Conservation (phyloP, 805 yeast species). For the Nakazawaea anatomiae region DNA sequence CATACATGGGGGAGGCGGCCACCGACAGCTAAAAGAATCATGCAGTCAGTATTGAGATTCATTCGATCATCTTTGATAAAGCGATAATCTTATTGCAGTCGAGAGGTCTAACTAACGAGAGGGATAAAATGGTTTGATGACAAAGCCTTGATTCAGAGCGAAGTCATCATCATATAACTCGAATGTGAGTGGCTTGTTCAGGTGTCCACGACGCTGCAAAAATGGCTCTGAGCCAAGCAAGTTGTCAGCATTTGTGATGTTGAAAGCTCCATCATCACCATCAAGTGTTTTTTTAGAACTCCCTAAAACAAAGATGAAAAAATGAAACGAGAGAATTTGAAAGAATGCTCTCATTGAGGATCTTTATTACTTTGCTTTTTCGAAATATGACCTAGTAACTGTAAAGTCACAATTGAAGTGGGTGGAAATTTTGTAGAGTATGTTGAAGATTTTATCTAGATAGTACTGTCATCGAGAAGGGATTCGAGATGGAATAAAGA, state of each 20-base stretch:
- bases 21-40: slow-evolving; percentile 21
- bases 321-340: background rate
- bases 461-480: no score
- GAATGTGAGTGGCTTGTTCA: slow-evolving; percentile 9
- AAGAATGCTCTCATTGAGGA: background rate
- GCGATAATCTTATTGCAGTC: background rate
- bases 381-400: background rate
- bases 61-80: background rate
- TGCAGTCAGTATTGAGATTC: background rate
- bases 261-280: background rate
- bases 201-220: slow-evolving; percentile 11
- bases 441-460: background rate
- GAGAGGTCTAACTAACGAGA: slow-evolving; percentile 11
- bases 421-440: no score
- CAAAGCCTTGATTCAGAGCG: slow-evolving; percentile 6
- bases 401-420: background rate
- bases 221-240: background rate
- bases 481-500: no score
- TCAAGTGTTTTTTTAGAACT: background rate
- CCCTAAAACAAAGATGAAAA: slow-evolving; percentile 1
- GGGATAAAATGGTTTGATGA: slow-evolving; percentile 11
- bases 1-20: slow-evolving; percentile 46
- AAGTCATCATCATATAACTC: slow-evolving; percentile 10
- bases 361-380: no score
- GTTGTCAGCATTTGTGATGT: background rate